Base-by-base conservation (phyloP, 2,329 filamentous ascomycete genomes). In the Cucurbitaria berberidis region DNA sequence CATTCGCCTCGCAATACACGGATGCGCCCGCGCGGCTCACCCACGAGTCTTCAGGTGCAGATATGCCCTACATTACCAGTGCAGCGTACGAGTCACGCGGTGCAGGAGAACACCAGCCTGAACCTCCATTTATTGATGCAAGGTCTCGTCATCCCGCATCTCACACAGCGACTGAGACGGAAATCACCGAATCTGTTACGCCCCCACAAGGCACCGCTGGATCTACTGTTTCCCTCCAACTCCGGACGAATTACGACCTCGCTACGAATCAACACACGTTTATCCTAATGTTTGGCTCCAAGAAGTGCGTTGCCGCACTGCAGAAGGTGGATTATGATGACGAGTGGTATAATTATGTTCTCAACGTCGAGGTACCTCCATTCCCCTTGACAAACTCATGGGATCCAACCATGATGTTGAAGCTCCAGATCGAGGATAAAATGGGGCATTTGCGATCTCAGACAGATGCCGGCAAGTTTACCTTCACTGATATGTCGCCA, bases 231-330 rank as follows among this genome's bases (percentile, higher is more conserved):
- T 82, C 84, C 54, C 81, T 96, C 59, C 88, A 90, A 70, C 84
- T 96, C 26, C 86, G 87, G 46, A 88, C 89, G 38, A 83, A 87
- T 55, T 90, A 90, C 77, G 89, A 96, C 68, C 77, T 96, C 55
- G 51, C 83, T 87, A 74, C 82, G 81, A 27, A 82, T 81, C 53
- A 82, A 79, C 66, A 64, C 54, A 68, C 70, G 16, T 65, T 79
- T 69, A 86, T 90, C 66, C 87, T 96, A 48, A 83, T 87, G 41
- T 96, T 96, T 74, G 91, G 91, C n/a, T 82, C 84, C n/a, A 85
- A 89, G 66, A 87, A 87, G 73, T 89, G 87, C 73, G 81, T 85
- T 48, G 87, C 87, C 52, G 82, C 87, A 50, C 80, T 92, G 21
- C 82, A 84, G 40, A 87, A 88, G 69, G 70, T 80, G 77, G 78